These are phyloP conservation scores for Scheffersomyces stipitis DNA, from an alignment of 805 yeast species.

Conservation along the genomic window DNA sequence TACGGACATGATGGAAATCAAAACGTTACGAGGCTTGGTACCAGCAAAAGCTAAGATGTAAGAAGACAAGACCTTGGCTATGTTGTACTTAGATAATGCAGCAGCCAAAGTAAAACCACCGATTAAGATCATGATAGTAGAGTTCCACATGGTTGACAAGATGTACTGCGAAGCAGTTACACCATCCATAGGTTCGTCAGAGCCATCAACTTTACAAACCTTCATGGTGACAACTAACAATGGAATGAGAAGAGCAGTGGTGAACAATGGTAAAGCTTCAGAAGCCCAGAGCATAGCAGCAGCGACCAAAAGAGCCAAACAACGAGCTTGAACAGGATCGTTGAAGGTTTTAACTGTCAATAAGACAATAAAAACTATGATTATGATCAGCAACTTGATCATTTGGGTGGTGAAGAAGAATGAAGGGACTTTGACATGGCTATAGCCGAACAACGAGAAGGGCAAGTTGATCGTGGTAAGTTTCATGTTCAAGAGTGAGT, in stretches of 20 bases:
- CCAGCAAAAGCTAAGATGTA: conserved; percentile 81
- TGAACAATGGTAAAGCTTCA: conserved; percentile 50
- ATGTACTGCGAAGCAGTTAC: conserved; percentile 75
- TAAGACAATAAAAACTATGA: conserved; percentile 52
- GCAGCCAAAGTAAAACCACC: conserved; percentile 97
- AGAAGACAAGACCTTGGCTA: conserved; percentile 84
- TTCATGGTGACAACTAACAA: conserved; percentile 46
- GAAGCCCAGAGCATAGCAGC: conserved; percentile 52
- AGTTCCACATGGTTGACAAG: conserved; percentile 90
- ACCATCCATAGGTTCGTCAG: conserved; percentile 54
- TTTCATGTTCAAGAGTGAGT: conserved; percentile 20
- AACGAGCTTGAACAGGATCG: conserved; percentile 65
- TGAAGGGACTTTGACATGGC: conserved; percentile 40
- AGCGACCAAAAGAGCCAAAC: conserved; percentile 65
- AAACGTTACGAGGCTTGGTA: conserved; percentile 73
- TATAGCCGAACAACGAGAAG: conserved; percentile 11
- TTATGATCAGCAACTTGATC: conserved; percentile 47
- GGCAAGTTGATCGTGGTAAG: conserved; percentile 21
- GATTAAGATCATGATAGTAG: conserved; percentile 81
- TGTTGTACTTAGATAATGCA: conserved; percentile 85
- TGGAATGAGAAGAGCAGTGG: conserved; percentile 51
- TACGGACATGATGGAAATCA: conserved; percentile 80
- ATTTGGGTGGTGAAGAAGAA: conserved; percentile 48
- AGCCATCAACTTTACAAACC: conserved; percentile 47
- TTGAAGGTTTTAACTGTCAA: conserved; percentile 59